These are phyloP conservation scores for Teunomyces gatunensis DNA, from an alignment of 805 yeast species.

Conservation along the genomic window DNA sequence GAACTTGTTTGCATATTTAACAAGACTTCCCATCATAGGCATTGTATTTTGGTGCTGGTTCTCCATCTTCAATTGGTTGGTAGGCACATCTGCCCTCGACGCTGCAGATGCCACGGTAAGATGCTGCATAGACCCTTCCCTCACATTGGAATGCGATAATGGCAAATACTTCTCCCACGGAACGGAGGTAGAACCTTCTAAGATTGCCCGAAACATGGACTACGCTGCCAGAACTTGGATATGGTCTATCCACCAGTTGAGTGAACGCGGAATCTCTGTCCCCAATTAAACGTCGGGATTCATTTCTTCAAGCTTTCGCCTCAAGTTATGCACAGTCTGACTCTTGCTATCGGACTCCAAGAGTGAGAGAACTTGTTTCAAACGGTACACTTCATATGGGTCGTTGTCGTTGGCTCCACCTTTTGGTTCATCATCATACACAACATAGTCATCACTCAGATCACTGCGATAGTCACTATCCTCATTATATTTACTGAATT, in stretches of 20 bases:
- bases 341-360: neutral
- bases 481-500: slow-evolving; percentile 10
- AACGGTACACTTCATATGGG: slow-evolving; percentile 1
- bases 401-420: neutral
- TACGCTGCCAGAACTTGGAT: slow-evolving; percentile 73
- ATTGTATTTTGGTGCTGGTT: slow-evolving; percentile 67
- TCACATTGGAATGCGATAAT: slow-evolving; percentile 53
- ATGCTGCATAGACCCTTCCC: slow-evolving; percentile 55
- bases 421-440: neutral
- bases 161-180: slow-evolving; percentile 68
- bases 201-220: slow-evolving; percentile 52
- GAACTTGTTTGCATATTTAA: slow-evolving; percentile 71
- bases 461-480: slow-evolving; percentile 13
- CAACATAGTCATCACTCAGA: slow-evolving; percentile 5
- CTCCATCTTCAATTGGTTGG: slow-evolving; percentile 62
- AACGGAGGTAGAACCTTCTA: slow-evolving; percentile 52
- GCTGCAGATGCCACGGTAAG: slow-evolving; percentile 65
- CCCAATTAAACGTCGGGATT: slow-evolving; percentile 12
- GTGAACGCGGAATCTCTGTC: slow-evolving; percentile 42
- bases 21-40: slow-evolving; percentile 76
- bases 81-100: slow-evolving; percentile 71
- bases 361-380: slow-evolving; percentile 1
- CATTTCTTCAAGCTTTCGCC: neutral
- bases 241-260: slow-evolving; percentile 67
- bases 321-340: neutral